Evolutionary conservation across 371 early-diverging fungal species (phyloP), one percentile per base, ranked within the genome.

Genomic region (Rhizopus microsporus): DNA sequence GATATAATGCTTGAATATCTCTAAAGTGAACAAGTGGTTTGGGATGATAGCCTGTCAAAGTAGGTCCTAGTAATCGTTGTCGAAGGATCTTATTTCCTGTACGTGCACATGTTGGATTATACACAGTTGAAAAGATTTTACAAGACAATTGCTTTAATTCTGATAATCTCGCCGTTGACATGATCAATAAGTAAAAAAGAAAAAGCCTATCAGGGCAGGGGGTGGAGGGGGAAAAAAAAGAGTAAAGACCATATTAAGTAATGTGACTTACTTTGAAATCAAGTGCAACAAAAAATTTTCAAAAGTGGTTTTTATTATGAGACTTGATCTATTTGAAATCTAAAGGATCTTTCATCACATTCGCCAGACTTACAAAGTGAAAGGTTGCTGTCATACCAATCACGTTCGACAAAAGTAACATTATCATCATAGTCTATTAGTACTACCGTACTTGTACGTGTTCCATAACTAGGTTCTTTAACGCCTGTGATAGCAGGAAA

Each of bases 51-150:
- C 76, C 70, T 15, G 82, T 79, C 61, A 91, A 65, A 8, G 81
- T 74, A 34, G 88, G 83, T 38, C 91, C 90, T 8, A 86, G 64
- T 13, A 90, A 74, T 35, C 82, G 78, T 55, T 87, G 80, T 45
- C 88, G 77, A 32, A 91, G 72, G 54, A 91, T 78, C 65, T 88
- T 87, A 71, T 88, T 87, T 39, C 91, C 91, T 1, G 87, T 85
- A 57, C 90, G 84, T 31, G 80, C 78, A 0, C 77, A 72, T 2
- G 85, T 88, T 7, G 91, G 91, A 57, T 91, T 91, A 62, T 89
- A 87, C 15, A 83, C 72, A 63, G 78, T 87, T 45, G 83, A 79
- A 51, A 91, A 91, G 34, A 91, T 72, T 60, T 81, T 81, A 52
- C 81, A 76, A 15, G 88, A 79, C 31, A 90, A 62, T 67, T 89